phyloP scores from a whole-genome alignment of 2,329 filamentous ascomycete species.

The Sphaceloma murrayae region DNA sequence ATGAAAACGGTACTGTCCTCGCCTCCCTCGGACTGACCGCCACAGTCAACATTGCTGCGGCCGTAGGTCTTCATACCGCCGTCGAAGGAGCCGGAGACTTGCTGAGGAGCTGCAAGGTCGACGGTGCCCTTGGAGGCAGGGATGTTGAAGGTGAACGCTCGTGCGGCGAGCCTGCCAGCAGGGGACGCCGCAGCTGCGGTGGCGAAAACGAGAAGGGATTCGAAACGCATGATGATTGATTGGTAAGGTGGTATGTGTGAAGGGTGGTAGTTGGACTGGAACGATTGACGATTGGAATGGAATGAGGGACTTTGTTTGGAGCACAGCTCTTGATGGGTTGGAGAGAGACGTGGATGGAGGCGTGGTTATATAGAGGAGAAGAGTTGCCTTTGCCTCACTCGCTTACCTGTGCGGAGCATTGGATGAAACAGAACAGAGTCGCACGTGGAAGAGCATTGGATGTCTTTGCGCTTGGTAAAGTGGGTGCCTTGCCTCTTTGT shows the following conservation, averaged over 20 bases:
- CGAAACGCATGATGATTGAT: slow-evolving; percentile 16
- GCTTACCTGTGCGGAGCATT: slow-evolving; percentile 3
- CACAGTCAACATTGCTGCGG: slow-evolving; percentile 31
- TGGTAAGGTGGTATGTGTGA: not conserved
- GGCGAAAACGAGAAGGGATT: slow-evolving; percentile 9
- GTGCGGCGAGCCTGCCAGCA: not conserved
- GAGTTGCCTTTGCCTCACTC: not conserved
- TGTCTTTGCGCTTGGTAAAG: not conserved
- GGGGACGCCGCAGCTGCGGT: slow-evolving; percentile 13
- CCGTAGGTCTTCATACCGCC: slow-evolving; percentile 39
- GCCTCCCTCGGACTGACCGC: slow-evolving; percentile 26
- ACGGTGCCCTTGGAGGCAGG: slow-evolving; percentile 20
- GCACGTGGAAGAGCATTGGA: not conserved
- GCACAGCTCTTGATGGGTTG: slow-evolving; percentile 14
- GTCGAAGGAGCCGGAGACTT: slow-evolving; percentile 30
- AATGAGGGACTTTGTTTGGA: slow-evolving; percentile 15
- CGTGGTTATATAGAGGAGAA: slow-evolving; percentile 1
- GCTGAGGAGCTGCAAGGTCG: slow-evolving; percentile 18
- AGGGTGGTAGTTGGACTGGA: not conserved
- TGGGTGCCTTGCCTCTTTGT: not conserved
- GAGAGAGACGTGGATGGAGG: not conserved
- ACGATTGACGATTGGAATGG: slow-evolving; percentile 1
- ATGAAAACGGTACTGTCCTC: slow-evolving; percentile 41
- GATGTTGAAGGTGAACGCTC: slow-evolving; percentile 20
- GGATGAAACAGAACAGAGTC: slow-evolving; percentile 9